Conservation (phyloP, 1,139 yeast genomes). For the Sporopachydermia cereana region DNA sequence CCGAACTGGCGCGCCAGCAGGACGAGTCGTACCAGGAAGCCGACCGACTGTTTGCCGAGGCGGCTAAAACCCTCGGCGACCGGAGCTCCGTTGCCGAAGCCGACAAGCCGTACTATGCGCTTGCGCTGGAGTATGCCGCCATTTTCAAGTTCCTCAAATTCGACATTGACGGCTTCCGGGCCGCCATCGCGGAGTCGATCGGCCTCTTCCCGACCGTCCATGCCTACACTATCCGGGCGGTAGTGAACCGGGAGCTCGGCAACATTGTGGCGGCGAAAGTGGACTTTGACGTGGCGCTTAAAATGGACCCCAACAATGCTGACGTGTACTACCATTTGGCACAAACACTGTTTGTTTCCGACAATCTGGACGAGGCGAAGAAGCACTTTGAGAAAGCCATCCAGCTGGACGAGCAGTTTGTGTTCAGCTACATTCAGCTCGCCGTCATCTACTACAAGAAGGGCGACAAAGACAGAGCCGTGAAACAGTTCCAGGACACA, state of each 20-base stretch:
- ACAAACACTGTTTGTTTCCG: conserved; percentile 76
- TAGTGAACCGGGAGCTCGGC: conserved; percentile 69
- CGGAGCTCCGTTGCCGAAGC: conserved; percentile 25
- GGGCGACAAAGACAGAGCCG: conserved; percentile 50
- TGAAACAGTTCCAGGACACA: conserved; percentile 61
- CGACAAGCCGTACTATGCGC: conserved; percentile 36
- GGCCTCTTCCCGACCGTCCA: conserved; percentile 66
- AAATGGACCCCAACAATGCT: conserved; percentile 57
- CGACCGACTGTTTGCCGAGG: conserved; percentile 54
- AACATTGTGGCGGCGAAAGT: conserved; percentile 46
- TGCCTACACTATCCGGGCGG: conserved; percentile 74
- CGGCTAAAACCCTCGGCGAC: conserved; percentile 34
- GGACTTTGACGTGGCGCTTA: conserved; percentile 66
- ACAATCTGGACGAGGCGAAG: conserved; percentile 64
- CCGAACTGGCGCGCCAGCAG: conserved; percentile 50
- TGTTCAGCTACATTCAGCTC: conserved; percentile 80
- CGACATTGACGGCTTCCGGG: conserved; percentile 50
- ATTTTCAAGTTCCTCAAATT: conserved; percentile 76
- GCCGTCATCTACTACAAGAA: conserved; percentile 88
- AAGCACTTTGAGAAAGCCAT: conserved; percentile 68
- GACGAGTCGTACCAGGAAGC: conserved; percentile 67
- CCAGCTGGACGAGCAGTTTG: conserved; percentile 60
- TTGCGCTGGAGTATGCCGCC: conserved; percentile 78
- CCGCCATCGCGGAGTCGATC: conserved; percentile 52
- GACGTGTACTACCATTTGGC: conserved; percentile 93